Base-by-base conservation (phyloP, 305 asterid species). In the Galium porrigens region DNA sequence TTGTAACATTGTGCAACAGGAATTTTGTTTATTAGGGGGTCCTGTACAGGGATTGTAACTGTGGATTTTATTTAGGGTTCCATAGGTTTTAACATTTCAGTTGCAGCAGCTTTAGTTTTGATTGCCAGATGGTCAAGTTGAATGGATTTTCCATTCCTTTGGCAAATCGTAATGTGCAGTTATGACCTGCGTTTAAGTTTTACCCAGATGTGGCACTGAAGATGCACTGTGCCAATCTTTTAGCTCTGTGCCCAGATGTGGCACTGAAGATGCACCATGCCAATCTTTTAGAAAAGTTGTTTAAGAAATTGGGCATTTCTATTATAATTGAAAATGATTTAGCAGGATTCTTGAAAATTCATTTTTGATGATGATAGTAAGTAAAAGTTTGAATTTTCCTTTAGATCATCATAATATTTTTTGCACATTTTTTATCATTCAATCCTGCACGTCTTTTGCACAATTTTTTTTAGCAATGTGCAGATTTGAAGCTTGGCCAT, bases 21-120 rank as follows among this genome's bases (percentile, higher is more conserved):
- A 48, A 49, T 20, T 58, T 37, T 46, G 52, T 14, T 46, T 30
- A 27, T 61, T 56, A 22, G 58, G 44, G 20, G 39, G n/a, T 11
- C 68, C 58, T 56, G 68, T 62, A 62, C 63, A 67, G 72, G 66
- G 46, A 67, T 54, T 25, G 17, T 41, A 66, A 27, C 42, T 20
- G 51, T 32, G 44, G 14, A 39, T 9, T 7, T 39, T 39, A 39
- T 6, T 39, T 39, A 39, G 8, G 44, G 44, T 39, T 39, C 44
- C 48, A 11, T 41, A 41, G 48, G 48, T 9, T 34, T 34, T 34
- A 34, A 34, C 5, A 4, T 0, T 41, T 11, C 42, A 1, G 7
- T 34, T 34, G 39, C 39, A 34, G 39, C 39, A 39, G 48, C 15
- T 41, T 10, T 41, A 41, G 48, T 11, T 41, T 11, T 11, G 48